Percentiles rank a stretch among this genome's conserved stretches.
Conservation (phyloP, 805 yeast species). For the Ogataea trehalophila region DNA sequence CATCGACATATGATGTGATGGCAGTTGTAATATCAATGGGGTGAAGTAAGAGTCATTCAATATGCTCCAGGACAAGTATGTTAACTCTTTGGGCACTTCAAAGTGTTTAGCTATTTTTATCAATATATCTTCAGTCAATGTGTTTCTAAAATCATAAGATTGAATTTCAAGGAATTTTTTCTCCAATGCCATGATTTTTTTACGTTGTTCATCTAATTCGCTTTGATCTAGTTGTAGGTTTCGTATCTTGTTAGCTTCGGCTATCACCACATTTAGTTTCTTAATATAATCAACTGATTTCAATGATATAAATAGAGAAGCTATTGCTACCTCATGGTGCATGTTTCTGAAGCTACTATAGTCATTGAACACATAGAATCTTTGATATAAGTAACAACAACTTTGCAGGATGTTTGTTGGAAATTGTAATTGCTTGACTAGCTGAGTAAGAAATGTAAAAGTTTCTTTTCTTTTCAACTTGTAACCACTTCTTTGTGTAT, state of each 20-base stretch:
- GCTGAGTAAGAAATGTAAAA: conserved; percentile 48
- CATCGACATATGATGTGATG: conserved; percentile 72
- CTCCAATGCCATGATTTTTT: conserved; percentile 55
- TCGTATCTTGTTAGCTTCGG: conserved; percentile 38
- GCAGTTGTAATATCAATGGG: conserved; percentile 60
- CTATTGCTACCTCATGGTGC: conserved; percentile 59
- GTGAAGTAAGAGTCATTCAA: conserved; percentile 70
- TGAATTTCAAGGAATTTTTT: conserved; percentile 70
- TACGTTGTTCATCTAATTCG: conserved; percentile 51
- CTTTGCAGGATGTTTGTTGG: conserved; percentile 69
- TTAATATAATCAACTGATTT: conserved; percentile 84
- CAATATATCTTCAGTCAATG: conserved; percentile 61
- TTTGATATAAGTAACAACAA: conserved; percentile 68
- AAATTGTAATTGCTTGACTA: conserved; percentile 51
- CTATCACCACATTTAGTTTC: conserved; percentile 58
- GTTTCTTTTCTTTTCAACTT: conserved; percentile 32
- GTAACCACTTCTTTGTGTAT: conserved; percentile 19
- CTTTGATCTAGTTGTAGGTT: conserved; percentile 21
- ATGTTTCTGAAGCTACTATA: conserved; percentile 43
- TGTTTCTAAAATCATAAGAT: conserved; percentile 74
- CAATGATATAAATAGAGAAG: conserved; percentile 65
- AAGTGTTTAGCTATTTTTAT: conserved; percentile 55
- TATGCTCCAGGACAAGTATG: conserved; percentile 66
- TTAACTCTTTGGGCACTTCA: conserved; percentile 40
- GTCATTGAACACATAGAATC: conserved; percentile 60